A percentile compares a stretch with the other conserved stretches of the same genome.
These are phyloP conservation scores for Begonia masoniana DNA, from an alignment of 306 rosid species.

Conservation along the genomic window DNA sequence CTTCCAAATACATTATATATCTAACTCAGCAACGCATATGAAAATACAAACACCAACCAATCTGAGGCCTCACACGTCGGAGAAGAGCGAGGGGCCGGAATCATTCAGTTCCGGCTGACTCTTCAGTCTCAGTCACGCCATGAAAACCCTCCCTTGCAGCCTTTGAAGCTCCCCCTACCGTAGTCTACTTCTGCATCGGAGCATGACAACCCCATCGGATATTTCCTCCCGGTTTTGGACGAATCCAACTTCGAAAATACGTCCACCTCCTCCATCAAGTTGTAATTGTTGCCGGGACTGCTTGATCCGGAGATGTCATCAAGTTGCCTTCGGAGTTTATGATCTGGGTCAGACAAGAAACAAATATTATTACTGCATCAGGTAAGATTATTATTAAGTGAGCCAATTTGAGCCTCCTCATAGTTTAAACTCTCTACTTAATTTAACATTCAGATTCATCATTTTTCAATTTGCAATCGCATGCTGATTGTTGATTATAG, in stretches of 20 bases:
- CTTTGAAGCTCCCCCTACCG: slow-evolving; percentile 80
- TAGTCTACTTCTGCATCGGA: slow-evolving; percentile 98
- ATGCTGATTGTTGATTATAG: too few species aligned
- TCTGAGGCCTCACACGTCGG: too few species aligned
- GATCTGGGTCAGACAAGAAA: slow-evolving; percentile 39
- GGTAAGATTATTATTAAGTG: too few species aligned
- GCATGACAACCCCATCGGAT: slow-evolving; percentile 64
- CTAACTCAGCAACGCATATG: too few species aligned
- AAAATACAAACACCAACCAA: too few species aligned
- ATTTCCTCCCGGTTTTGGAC: slow-evolving; percentile 45
- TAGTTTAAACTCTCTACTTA: too few species aligned
- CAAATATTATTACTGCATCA: slow-evolving; percentile 9
- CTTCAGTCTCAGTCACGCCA: slow-evolving; percentile 34
- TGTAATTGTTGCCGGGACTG: slow-evolving; percentile 33
- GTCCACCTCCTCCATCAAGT: slow-evolving; percentile 23
- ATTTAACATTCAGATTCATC: too few species aligned
- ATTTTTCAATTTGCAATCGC: too few species aligned
- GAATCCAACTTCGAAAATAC: slow-evolving; percentile 61
- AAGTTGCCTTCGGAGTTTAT: slow-evolving; percentile 36
- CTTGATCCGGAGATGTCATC: slow-evolving; percentile 49
- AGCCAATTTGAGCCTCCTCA: too few species aligned
- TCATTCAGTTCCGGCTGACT: too few species aligned
- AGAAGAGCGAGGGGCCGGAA: slow-evolving; percentile 2
- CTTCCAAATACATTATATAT: too few species aligned
- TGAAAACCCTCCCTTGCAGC: slow-evolving; percentile 41